Conservation (phyloP, 164 flowering plant species). For the Santalum album region DNA sequence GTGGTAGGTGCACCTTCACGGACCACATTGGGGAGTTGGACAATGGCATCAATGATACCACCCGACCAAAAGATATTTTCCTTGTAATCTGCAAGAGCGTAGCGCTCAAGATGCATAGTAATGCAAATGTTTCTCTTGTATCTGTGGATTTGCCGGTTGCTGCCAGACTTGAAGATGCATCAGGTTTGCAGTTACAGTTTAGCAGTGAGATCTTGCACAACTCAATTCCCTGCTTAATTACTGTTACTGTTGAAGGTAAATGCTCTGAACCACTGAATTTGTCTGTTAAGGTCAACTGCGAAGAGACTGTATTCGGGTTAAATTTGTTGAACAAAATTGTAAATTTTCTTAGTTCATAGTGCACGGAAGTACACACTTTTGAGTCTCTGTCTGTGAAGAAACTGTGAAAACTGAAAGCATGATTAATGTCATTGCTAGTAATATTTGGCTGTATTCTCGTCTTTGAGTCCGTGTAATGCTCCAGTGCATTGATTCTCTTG, state of each 20-base stretch:
- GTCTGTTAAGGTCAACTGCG: slow-evolving; percentile 69
- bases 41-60: slow-evolving; percentile 21
- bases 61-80: slow-evolving; percentile 44
- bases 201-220: slow-evolving; percentile 77
- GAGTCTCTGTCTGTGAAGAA: no score
- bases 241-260: slow-evolving; percentile 63
- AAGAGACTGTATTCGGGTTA: slow-evolving; percentile 88
- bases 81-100: slow-evolving; percentile 63
- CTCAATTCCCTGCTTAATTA: slow-evolving; percentile 60
- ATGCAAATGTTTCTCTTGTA: slow-evolving; percentile 64
- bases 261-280: slow-evolving; percentile 59
- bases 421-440: neutral
- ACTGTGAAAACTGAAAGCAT: neutral
- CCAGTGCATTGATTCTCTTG: no score
- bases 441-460: neutral
- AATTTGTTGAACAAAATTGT: slow-evolving; percentile 79
- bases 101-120: slow-evolving; percentile 70
- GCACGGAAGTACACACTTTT: neutral
- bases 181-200: slow-evolving; percentile 79
- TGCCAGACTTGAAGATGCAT: slow-evolving; percentile 53
- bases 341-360: slow-evolving; percentile 42
- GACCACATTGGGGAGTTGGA: slow-evolving; percentile 52
- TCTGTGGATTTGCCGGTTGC: slow-evolving; percentile 77
- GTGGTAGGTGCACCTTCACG: slow-evolving; percentile 57
- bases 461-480: no score